These are phyloP conservation scores for Sporothrix protearum DNA, from an alignment of 2,329 filamentous ascomycete genomes.

Conservation along the genomic window DNA sequence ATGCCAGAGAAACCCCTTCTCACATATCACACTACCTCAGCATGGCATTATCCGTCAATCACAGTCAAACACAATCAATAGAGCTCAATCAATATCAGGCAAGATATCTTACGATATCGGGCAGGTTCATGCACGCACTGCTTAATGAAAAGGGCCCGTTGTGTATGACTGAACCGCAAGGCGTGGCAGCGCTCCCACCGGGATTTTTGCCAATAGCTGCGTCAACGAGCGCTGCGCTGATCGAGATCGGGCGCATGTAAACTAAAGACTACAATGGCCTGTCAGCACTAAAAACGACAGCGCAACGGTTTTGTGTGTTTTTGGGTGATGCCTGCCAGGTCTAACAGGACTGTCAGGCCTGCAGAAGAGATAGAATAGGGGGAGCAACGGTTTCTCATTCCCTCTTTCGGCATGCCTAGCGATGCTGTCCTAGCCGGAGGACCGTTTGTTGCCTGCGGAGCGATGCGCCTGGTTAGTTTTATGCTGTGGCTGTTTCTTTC, in stretches of 20 bases:
- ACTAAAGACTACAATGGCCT: too few species aligned
- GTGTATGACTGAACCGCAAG: neutral
- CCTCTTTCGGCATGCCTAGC: neutral
- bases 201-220: neutral
- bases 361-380: neutral
- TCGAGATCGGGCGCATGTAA: neutral
- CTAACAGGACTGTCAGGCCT: neutral
- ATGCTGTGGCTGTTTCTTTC: neutral
- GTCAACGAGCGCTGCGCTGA: neutral
- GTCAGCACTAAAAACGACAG: conserved; percentile 3
- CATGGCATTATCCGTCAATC: too few species aligned
- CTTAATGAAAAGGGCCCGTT: neutral
- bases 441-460: neutral
- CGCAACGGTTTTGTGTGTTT: conserved; percentile 4
- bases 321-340: neutral
- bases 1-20: neutral
- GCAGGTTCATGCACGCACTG: neutral
- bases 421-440: neutral
- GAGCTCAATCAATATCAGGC: neutral
- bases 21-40: neutral
- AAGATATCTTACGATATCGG: neutral
- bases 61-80: too few species aligned
- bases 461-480: neutral
- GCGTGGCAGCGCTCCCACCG: neutral
- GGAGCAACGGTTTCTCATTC: neutral